Conservation (phyloP, 208 protist species). For the Naegleria gruberi region DNA sequence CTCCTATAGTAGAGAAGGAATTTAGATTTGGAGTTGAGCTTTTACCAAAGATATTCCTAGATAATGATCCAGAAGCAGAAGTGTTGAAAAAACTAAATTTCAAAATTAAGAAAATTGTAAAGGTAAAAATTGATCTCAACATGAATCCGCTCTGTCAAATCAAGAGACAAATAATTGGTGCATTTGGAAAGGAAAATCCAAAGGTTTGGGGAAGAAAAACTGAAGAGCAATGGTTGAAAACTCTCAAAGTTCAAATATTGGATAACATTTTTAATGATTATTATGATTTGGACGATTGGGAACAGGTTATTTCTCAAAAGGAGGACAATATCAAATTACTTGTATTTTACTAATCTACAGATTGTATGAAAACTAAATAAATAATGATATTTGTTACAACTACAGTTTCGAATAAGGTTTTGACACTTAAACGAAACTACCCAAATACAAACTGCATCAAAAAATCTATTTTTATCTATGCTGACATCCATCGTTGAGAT, state of each 20-base stretch:
- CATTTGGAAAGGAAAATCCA: neutral
- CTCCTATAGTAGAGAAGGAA: neutral
- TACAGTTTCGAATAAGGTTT: no score
- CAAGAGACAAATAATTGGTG: neutral
- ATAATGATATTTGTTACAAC: no score
- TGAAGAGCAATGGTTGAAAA: neutral
- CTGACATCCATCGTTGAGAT: no score
- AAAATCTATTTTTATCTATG: no score
- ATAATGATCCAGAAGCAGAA: neutral
- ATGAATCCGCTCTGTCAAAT: neutral
- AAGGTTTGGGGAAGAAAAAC: neutral
- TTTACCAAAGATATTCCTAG: neutral
- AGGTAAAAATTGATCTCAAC: neutral
- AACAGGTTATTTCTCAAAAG: neutral
- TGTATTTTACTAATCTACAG: neutral
- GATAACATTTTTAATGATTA: neutral
- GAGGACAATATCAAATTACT: neutral
- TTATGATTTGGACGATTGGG: neutral
- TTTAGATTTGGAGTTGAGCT: neutral
- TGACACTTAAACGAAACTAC: no score
- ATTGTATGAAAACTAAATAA: no score
- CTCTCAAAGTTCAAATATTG: neutral
- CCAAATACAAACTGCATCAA: no score
- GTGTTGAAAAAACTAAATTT: neutral
- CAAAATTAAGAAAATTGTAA: neutral